phyloP scores from a whole-genome alignment of 768 basidiomycete genomes.

The Rhodocollybia butyracea region DNA sequence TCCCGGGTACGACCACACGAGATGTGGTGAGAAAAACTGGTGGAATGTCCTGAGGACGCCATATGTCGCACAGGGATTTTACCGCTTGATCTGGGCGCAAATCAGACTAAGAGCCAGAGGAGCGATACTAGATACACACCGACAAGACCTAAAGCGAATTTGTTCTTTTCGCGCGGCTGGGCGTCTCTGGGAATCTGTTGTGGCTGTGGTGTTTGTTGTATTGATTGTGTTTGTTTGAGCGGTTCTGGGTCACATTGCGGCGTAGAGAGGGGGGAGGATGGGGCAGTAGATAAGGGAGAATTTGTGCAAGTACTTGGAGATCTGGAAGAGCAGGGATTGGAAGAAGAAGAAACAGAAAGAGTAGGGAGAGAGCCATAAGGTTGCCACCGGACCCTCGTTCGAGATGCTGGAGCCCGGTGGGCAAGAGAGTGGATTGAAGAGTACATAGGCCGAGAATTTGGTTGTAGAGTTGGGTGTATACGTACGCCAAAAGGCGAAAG shows the following conservation, averaged over 20 bases:
- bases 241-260: conserved; percentile 31
- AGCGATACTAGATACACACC: conserved; percentile 44
- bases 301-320: conserved; percentile 48
- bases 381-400: conserved; percentile 76
- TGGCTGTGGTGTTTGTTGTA: conserved; percentile 10
- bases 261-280: conserved; percentile 29
- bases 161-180: conserved; percentile 41
- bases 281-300: conserved; percentile 49
- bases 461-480: conserved; percentile 22
- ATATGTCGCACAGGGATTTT: conserved; percentile 73
- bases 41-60: conserved; percentile 77
- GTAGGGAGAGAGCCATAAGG: conserved; percentile 57
- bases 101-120: conserved; percentile 8
- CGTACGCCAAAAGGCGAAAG: conserved; percentile 20
- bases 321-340: conserved; percentile 34
- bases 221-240: conserved; percentile 35
- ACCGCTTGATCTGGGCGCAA: conserved; percentile 69
- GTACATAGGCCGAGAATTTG: conserved; percentile 7
- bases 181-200: not conserved
- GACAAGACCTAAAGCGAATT: conserved; percentile 65
- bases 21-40: conserved; percentile 43
- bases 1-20: conserved; percentile 25
- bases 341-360: conserved; percentile 31
- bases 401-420: conserved; percentile 68
- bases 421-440: conserved; percentile 43